These are phyloP conservation scores for Camelina hispida DNA, from an alignment of 345 rosid species.

Conservation along the genomic window DNA sequence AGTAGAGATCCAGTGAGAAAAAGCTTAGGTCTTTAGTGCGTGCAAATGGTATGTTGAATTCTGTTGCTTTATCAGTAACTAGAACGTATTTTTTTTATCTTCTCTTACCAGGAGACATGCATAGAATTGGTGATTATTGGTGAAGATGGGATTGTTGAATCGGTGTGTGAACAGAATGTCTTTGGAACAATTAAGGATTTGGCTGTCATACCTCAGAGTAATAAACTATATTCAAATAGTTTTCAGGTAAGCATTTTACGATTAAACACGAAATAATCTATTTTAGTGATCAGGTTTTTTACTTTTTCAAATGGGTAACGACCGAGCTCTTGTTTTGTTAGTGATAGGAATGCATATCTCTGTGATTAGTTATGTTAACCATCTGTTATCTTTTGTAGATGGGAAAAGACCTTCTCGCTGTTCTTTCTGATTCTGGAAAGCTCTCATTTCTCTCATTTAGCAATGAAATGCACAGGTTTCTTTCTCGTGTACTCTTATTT, in stretches of 20 bases:
- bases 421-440: constrained; percentile 98
- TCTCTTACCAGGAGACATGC: constrained; percentile 76
- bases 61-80: constrained; percentile 17
- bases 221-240: constrained; percentile 48
- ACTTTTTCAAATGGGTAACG: constrained; percentile 16
- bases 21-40: neutral
- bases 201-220: constrained; percentile 72
- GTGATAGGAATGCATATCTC: constrained; percentile 20
- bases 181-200: constrained; percentile 93
- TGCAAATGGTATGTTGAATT: constrained; percentile 15
- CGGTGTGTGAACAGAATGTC: constrained; percentile 84
- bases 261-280: neutral
- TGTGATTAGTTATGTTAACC: constrained; percentile 26
- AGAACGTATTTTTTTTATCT: neutral
- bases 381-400: constrained; percentile 52
- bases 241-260: constrained; percentile 54
- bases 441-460: constrained; percentile 89
- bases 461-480: constrained; percentile 97
- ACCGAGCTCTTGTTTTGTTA: constrained; percentile 22
- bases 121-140: constrained; percentile 80
- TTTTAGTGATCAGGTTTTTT: constrained; percentile 4
- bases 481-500: constrained; percentile 27
- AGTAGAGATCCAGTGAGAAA: constrained; percentile 4
- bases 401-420: constrained; percentile 86
- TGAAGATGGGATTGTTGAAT: constrained; percentile 76